Evolutionary conservation across 2,329 filamentous ascomycete genomes (phyloP), one percentile per base, ranked within the genome.

Genomic region (Colletotrichum theobromicola): DNA sequence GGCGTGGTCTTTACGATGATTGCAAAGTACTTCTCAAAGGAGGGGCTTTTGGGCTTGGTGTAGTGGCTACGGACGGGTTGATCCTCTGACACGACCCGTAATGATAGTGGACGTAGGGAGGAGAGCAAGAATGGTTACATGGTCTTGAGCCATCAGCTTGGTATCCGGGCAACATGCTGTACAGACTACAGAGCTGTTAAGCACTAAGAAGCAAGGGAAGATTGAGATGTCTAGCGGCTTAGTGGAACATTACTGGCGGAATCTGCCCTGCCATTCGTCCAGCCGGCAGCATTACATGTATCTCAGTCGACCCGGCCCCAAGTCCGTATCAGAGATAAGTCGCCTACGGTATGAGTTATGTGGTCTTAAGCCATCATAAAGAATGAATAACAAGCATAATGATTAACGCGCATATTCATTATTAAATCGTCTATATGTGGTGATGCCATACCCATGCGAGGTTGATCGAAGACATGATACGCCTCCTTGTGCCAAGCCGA

Each of bases 11-110:
- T 78, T 3, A 65, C 75, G 6, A 21, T 77, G 18, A 9, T 63
- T 6, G 76, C 74, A 35, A 80, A 80, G 68, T 18, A 30, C 9
- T 74, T 63, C 4, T 83, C 82, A 1, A 71, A 79, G 1, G 74
- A 83, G 67, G 85, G 85, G 5, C 61, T 86, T 15, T 70, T 82
- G 4, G 83, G 83, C 7, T 81, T 77, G 64, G 66, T 78, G 18
- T 79, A 57, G 53, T 30, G 53, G 24, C 26, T 57, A n/a, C 9
- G 42, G 42, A 21, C n/a, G 2, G 42, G 42, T 4, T 50, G 42
- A 7, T 21, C n/a, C 12, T 24, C 3, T 12, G n/a, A 50, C 4
- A 50, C 24, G 42, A 50, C 42, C 42, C 42, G 42, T n/a, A 21
- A 50, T 50, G 3, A 1, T 6, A 50, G n/a, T 13, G 42, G 42